Evolutionary conservation across 116 monocot genomes (phyloP), one percentile per base, ranked within the genome.

Genomic region (Trichopus zeylanicus): DNA sequence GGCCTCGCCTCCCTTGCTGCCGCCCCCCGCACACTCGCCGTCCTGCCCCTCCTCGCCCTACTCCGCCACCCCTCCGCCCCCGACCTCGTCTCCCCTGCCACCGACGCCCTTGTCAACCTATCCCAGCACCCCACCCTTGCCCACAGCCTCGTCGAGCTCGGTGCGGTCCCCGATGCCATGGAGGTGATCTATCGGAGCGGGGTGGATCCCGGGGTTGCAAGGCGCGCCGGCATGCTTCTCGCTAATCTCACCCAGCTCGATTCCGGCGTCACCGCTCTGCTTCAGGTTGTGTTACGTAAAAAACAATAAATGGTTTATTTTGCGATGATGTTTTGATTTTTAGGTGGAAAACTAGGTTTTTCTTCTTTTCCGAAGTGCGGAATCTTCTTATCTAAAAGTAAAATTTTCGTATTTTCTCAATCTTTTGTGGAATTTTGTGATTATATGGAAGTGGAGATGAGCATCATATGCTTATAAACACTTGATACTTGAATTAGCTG

Each of bases 231-330:
- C n/a, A 97, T 97, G 95, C 78, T 97, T 12, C 77, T 97, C 12
- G 73, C 74, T 26, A 97, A 97, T 39, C 71, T 97, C 73, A 97
- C 90, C 26, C 95, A 97, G 62, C 31, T 68, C 35, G 91, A 91
- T 7, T 73, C 87, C 51, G 95, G 91, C 56, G 64, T 70, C 62
- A 49, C 33, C 21, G 73, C 84, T 0, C 78, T 97, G 15, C 79
- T 97, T 11, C 91, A 97, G 90, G 95, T 76, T n/a, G n/a, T n/a
- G n/a, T n/a, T n/a, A n/a, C n/a, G n/a, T n/a, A n/a, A n/a, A n/a
- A n/a, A n/a, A n/a, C n/a, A n/a, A n/a, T n/a, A n/a, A n/a, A n/a
- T n/a, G n/a, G 26, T 7, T 48, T 26, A n/a, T n/a, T n/a, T n/a
- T n/a, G n/a, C n/a, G n/a, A n/a, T n/a, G n/a, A n/a, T n/a, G n/a